Evolutionary conservation across 1,284 basidiomycete species (phyloP).

Genomic region (Sporisorium exsertum): DNA sequence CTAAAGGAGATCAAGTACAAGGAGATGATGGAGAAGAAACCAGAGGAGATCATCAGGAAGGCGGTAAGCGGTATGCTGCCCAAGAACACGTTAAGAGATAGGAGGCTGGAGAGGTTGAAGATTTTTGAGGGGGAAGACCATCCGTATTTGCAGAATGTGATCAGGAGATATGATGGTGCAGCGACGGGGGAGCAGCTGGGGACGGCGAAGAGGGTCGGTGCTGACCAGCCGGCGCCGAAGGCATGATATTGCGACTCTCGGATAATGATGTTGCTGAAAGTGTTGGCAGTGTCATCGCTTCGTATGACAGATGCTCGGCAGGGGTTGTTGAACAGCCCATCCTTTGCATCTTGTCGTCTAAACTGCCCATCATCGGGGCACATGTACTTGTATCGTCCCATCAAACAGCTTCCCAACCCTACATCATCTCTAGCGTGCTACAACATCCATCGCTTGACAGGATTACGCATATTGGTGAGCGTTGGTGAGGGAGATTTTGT

Average conservation of each 20-base stretch:
- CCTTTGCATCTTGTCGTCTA: not conserved
- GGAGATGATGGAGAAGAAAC: conserved; percentile 75
- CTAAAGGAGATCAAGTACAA: conserved; percentile 75
- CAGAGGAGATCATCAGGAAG: conserved; percentile 76
- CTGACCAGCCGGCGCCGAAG: conserved; percentile 16
- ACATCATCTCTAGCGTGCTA: not conserved
- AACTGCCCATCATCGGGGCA: not conserved
- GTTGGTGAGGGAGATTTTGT: not conserved
- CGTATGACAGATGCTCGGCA: no score
- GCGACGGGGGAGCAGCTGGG: not conserved
- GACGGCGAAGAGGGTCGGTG: not conserved
- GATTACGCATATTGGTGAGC: not conserved
- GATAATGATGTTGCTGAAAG: not conserved
- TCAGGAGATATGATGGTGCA: conserved; percentile 25
- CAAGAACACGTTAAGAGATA: conserved; percentile 67
- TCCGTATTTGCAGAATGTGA: conserved; percentile 62
- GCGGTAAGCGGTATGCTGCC: conserved; percentile 69
- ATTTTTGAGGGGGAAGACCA: conserved; percentile 63
- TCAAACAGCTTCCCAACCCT: not conserved
- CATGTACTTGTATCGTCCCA: conserved; percentile 4
- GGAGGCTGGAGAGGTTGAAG: conserved; percentile 66
- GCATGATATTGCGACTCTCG: conserved; percentile 9
- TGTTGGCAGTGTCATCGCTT: not conserved
- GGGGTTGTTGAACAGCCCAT: no score
- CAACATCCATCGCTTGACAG: not conserved